These are phyloP conservation scores for Rhizoctonia solani DNA, from an alignment of 1,284 basidiomycete species.

Conservation along the genomic window DNA sequence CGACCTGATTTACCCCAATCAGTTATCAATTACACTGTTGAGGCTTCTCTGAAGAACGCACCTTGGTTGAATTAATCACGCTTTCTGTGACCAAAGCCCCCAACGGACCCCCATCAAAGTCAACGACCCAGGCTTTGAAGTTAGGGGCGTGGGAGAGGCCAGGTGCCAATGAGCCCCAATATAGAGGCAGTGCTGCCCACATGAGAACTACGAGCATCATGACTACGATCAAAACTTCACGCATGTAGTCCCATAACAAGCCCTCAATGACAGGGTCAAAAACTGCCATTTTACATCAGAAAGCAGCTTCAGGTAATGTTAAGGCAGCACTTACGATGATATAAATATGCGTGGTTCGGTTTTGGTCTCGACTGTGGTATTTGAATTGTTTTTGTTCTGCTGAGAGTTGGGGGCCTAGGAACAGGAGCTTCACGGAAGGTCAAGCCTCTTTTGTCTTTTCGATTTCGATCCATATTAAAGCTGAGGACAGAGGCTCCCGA, in stretches of 20 bases:
- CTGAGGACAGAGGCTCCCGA: background rate
- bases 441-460: background rate
- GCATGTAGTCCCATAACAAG: background rate
- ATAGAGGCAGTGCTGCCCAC: background rate
- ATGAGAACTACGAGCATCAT: background rate
- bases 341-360: background rate
- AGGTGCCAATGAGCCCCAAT: background rate
- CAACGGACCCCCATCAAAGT: background rate
- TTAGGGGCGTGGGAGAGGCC: background rate
- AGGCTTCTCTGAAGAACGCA: background rate
- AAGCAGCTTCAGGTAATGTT: background rate
- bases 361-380: background rate
- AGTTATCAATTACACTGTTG: background rate
- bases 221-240: background rate
- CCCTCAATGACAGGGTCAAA: background rate
- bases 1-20: background rate
- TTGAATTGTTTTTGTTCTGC: background rate
- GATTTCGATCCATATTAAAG: background rate
- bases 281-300: background rate
- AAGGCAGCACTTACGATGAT: constrained; percentile 2
- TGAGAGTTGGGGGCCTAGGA: background rate
- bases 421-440: background rate
- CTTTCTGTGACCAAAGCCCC: background rate
- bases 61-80: background rate
- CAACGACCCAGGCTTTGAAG: background rate